phyloP scores from a whole-genome alignment of 176 grass and related monocot genomes.

The Avena eriantha region DNA sequence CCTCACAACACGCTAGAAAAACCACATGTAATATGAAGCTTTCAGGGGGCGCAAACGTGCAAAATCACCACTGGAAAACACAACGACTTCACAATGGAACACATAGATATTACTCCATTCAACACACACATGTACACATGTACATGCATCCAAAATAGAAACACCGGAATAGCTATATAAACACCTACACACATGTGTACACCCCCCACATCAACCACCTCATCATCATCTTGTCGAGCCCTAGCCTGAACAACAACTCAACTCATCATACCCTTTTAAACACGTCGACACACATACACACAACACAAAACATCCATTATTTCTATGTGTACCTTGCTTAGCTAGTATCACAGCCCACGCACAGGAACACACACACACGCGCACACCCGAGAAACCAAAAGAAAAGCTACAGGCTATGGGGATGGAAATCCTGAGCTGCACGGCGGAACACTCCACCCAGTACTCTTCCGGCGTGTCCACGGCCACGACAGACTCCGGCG shows the following conservation, averaged over 20 bases:
- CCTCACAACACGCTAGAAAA: background rate
- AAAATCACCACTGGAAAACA: background rate
- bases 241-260: slow-evolving; percentile 44
- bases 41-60: background rate
- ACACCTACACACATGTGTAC: background rate
- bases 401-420: slow-evolving; percentile 44
- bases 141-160: slow-evolving; percentile 41
- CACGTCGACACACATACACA: background rate
- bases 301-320: slow-evolving; percentile 19
- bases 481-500: slow-evolving; percentile 52
- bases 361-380: background rate
- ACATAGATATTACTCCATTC: background rate
- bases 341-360: background rate
- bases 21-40: slow-evolving; percentile 10
- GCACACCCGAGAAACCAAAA: slow-evolving; percentile 25
- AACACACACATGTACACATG: background rate
- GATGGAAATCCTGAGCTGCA: slow-evolving; percentile 41
- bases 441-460: slow-evolving; percentile 11
- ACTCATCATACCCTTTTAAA: background rate
- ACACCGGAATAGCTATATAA: slow-evolving; percentile 31
- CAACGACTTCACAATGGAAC: background rate
- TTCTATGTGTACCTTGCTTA: slow-evolving; percentile 32
- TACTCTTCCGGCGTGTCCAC: slow-evolving; percentile 48
- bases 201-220: background rate
- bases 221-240: slow-evolving; percentile 13